Base-by-base conservation (phyloP, 805 yeast species). In the Lipomyces japonicus region DNA sequence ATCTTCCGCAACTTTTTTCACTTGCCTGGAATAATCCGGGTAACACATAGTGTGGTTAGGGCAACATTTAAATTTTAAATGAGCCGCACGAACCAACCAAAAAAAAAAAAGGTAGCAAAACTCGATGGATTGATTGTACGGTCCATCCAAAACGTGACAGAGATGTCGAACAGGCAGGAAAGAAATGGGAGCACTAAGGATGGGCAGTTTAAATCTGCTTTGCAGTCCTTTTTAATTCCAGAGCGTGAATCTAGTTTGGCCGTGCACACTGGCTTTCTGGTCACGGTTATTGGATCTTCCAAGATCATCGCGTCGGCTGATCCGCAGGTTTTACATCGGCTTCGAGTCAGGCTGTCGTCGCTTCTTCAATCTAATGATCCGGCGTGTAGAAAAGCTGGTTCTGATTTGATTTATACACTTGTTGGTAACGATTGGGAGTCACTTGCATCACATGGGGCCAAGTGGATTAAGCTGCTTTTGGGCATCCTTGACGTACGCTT, bases 271-370 rank as follows among this genome's bases (percentile, higher is more conserved):
- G 57, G 54, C 10, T 34, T 48, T 23, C 55, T 46, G 2, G 35
- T 26, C 7, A 28, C 40, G 3, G 38, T 41, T 30, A 28, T 54
- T 5, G 44, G 51, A 22, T 54, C 58, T 4, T 31, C 37, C 3
- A 30, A 31, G 3, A 42, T 44, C 14, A 22, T 54, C 2, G 35
- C 28, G 10, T 18, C 25, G 4, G 21, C 53, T 2, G 55, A 50
- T 34, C 37, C 49, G 5, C 50, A 47, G 44, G 44, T 39, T 1
- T 35, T 52, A 9, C 58, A 54, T 40, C 40, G 43, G 31, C 41
- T 54, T 23, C 46, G 58, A n/a, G 52, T 52, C 9, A 46, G 58
- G 10, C 40, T 54, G 28, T 54, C 58, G 12, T 50, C 51, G 6
- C 25, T 54, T 6, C 23, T 53, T 25, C 58, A 54, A 44, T 46